These are phyloP conservation scores for Insectozyma bohioensis DNA, from an alignment of 1,139 yeast species.

Conservation along the genomic window DNA sequence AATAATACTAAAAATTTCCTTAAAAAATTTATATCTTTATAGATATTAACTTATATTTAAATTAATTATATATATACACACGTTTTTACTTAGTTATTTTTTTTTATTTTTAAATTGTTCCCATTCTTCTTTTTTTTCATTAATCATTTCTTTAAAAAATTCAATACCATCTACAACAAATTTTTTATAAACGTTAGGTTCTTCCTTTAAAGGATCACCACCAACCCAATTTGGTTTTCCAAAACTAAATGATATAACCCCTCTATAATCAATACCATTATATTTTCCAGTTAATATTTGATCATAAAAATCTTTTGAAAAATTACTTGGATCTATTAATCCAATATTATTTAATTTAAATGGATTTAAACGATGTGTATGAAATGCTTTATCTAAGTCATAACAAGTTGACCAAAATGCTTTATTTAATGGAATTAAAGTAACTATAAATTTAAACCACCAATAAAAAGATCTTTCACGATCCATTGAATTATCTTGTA, in stretches of 20 bases:
- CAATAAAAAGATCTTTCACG: constrained; percentile 6
- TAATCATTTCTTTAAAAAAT: not conserved
- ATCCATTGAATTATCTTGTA: constrained; percentile 10
- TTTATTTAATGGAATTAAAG: constrained; percentile 30
- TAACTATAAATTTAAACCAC: constrained; percentile 13
- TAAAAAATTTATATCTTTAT: no score
- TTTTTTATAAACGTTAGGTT: constrained; percentile 2
- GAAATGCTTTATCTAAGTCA: constrained; percentile 31
- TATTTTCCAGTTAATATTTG: constrained; percentile 28
- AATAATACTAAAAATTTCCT: no score
- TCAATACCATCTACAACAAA: no score
- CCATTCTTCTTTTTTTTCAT: constrained; percentile 1
- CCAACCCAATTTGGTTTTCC: constrained; percentile 19
- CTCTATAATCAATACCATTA: constrained; percentile 23
- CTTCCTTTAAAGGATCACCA: no score
- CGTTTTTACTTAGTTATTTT: no score
- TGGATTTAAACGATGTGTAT: constrained; percentile 26
- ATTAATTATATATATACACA: not conserved
- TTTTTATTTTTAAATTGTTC: not conserved
- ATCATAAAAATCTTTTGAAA: constrained; percentile 24
- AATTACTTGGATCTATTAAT: constrained; percentile 41
- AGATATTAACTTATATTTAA: no score
- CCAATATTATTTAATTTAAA: constrained; percentile 32
- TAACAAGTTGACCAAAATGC: constrained; percentile 44
- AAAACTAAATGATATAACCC: constrained; percentile 21